Percentiles rank a stretch among this genome's conserved stretches.
Conservation (phyloP, 352 stramenopile genomes). For the Phytophthora megakarya region DNA sequence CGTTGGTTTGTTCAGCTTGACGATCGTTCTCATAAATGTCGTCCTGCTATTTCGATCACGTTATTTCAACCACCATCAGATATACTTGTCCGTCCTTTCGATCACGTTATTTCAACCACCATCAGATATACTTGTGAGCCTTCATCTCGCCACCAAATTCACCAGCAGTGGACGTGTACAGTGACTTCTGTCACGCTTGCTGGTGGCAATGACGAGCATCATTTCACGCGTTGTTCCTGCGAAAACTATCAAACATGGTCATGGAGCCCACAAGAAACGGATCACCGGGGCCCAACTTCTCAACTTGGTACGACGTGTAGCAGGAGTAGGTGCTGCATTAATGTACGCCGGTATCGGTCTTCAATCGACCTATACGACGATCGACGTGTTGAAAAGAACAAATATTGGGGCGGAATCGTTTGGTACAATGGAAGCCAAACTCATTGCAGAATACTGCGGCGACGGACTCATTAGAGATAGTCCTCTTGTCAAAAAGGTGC, state of each 20-base stretch:
- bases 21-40: background rate
- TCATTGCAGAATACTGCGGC: slow-evolving; percentile 40
- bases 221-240: slow-evolving; percentile 23
- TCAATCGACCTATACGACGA: slow-evolving; percentile 20
- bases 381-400: slow-evolving; percentile 24
- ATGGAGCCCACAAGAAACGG: slow-evolving; percentile 21
- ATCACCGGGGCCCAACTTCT: slow-evolving; percentile 30
- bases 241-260: slow-evolving; percentile 9
- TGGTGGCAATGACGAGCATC: slow-evolving; percentile 20
- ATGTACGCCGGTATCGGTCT: slow-evolving; percentile 27
- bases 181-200: background rate
- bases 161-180: background rate
- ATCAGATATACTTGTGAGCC: slow-evolving; percentile 17
- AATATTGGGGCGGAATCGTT: slow-evolving; percentile 22
- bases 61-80: slow-evolving; percentile 19
- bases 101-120: slow-evolving; percentile 17
- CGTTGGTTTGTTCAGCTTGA: too few relatives aligned
- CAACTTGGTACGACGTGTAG: slow-evolving; percentile 34
- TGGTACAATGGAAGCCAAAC: slow-evolving; percentile 19
- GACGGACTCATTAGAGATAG: slow-evolving; percentile 37
- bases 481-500: slow-evolving; percentile 31
- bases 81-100: slow-evolving; percentile 10
- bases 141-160: too few relatives aligned
- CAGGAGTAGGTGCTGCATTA: slow-evolving; percentile 25
- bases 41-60: background rate